Evolutionary conservation across 2,329 filamentous ascomycete genomes (phyloP).

Genomic region (Xylaria multiplex): DNA sequence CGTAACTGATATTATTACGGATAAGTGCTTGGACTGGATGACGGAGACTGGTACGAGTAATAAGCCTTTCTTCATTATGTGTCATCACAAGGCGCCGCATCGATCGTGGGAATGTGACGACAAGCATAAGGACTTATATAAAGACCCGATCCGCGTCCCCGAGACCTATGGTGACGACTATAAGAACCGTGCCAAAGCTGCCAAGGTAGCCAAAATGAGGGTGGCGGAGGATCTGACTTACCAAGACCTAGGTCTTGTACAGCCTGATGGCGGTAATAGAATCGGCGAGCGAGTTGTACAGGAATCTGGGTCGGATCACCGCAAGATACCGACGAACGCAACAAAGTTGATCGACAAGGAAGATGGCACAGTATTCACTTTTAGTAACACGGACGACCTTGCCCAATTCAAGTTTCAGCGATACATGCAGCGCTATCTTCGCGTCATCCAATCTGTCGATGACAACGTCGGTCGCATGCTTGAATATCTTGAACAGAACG

Average conservation of each 20-base stretch:
- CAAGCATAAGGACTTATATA: slow-evolving; percentile 58
- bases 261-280: slow-evolving; percentile 16
- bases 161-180: slow-evolving; percentile 65
- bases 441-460: slow-evolving; percentile 62
- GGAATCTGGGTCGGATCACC: slow-evolving; percentile 31
- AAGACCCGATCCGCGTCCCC: slow-evolving; percentile 57
- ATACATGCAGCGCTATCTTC: slow-evolving; percentile 66
- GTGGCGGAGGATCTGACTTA: slow-evolving; percentile 23
- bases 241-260: slow-evolving; percentile 17
- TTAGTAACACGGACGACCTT: slow-evolving; percentile 54
- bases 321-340: slow-evolving; percentile 48
- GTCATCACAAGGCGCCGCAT: slow-evolving; percentile 66
- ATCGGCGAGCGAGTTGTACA: slow-evolving; percentile 15
- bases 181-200: slow-evolving; percentile 62
- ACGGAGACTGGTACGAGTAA: neutral
- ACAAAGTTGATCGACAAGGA: slow-evolving; percentile 27
- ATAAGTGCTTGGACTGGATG: slow-evolving; percentile 53
- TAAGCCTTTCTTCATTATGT: slow-evolving; percentile 64
- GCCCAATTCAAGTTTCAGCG: slow-evolving; percentile 66
- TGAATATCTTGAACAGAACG: slow-evolving; percentile 56
- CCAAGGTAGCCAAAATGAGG: slow-evolving; percentile 54
- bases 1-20: slow-evolving; percentile 63
- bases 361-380: slow-evolving; percentile 55
- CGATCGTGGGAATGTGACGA: slow-evolving; percentile 16
- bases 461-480: slow-evolving; percentile 62